Evolutionary conservation across 139 green algal genomes (phyloP).

Genomic region (Penium margaritaceum): DNA sequence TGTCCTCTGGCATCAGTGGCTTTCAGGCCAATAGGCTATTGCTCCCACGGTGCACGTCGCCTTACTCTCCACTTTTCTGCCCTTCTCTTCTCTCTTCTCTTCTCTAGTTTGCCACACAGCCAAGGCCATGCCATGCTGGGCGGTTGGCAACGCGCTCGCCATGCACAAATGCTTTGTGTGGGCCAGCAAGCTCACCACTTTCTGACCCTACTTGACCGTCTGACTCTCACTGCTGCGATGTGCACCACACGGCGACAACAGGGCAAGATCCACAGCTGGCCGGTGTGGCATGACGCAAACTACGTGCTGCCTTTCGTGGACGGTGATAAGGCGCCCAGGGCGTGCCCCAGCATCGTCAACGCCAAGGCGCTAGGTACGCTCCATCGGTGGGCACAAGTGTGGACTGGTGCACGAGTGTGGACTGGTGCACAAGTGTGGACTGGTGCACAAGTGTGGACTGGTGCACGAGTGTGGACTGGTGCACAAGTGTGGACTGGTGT

Average conservation of each 20-base stretch:
- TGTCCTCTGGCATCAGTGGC: too few species aligned
- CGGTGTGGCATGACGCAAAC: conserved; percentile 63
- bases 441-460: too few species aligned
- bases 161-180: not conserved
- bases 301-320: conserved; percentile 77
- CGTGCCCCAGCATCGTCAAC: conserved; percentile 88
- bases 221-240: not conserved
- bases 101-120: too few species aligned
- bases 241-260: not conserved
- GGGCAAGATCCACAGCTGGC: conserved; percentile 47
- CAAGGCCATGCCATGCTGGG: not conserved
- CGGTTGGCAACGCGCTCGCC: not conserved
- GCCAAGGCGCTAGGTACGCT: conserved; percentile 68
- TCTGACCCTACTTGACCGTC: not conserved
- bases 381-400: not conserved
- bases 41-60: too few species aligned
- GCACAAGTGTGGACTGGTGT: too few species aligned
- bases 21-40: too few species aligned
- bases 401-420: too few species aligned
- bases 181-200: not conserved
- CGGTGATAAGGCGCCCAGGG: conserved; percentile 56
- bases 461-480: too few species aligned
- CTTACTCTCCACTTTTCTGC: too few species aligned
- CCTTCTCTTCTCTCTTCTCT: too few species aligned
- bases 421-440: too few species aligned